Base-by-base conservation (phyloP, 768 basidiomycete species). In the Rhizopogon salebrosus region DNA sequence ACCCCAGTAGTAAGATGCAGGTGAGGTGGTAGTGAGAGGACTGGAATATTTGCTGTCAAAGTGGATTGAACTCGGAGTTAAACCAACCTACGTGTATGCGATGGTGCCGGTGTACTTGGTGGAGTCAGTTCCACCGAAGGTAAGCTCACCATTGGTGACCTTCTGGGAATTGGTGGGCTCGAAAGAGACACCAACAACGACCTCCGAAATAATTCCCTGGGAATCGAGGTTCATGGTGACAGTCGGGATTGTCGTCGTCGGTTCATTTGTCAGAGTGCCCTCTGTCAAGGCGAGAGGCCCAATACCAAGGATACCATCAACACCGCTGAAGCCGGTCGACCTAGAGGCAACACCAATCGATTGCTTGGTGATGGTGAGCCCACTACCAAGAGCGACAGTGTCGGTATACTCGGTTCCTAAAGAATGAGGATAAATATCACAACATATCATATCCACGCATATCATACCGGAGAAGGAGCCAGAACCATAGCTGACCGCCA, bases 241-340 rank as follows among this genome's bases (percentile, higher is more conserved):
- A 3, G 84, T 82, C 11, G 80, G 80, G 54, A 83, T 72, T 18
- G 54, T 57, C 29, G 41, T 39, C n/a, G 11, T 1, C 8, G 40
- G 18, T 11, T 43, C 24, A 35, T 51, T 22, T 11, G 51, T 51
- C 41, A 60, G 51, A 29, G 64, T 66, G 63, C 74, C 78, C 43
- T 65, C 10, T 0, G 85, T 86, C 41, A 87, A 71, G 51, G 67
- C 74, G 14, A 69, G 66, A 18, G 86, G 86, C 22, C 85, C 86
- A 54, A 87, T 76, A 13, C 85, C 84, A 22, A 87, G 59, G 55
- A 87, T 85, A 10, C 85, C 85, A 58, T 87, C 85, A 23, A 80
- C 72, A 35, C 75, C 78, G 0, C 53, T 26, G 60, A 80, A 78
- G 24, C 69, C 84, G 2, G 42, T n/a, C 0, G 78, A 71, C 0